These are phyloP conservation scores for Lactarius evosmus DNA, from an alignment of 768 basidiomycete genomes.

Conservation along the genomic window DNA sequence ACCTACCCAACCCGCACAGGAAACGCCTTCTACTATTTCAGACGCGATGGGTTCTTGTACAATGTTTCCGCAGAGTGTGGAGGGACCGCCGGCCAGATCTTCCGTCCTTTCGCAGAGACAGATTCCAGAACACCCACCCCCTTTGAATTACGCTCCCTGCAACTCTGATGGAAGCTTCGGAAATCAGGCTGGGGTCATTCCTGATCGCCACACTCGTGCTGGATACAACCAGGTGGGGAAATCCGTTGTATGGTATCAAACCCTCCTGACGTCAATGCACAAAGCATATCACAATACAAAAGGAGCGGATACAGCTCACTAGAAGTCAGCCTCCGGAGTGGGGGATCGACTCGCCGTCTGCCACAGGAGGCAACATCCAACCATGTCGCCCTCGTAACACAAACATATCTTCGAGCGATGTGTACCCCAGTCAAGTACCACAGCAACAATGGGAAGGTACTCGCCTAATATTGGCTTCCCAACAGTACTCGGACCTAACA, in stretches of 20 bases:
- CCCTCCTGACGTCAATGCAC: not conserved
- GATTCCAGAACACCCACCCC: not conserved
- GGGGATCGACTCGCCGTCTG: not conserved
- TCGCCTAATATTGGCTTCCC: not conserved
- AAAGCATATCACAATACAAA: not conserved
- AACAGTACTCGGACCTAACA: not conserved
- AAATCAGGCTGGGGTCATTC: not conserved
- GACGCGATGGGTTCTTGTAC: not conserved
- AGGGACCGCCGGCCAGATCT: not conserved
- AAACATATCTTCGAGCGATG: not conserved
- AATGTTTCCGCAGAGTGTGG: not conserved
- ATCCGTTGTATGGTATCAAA: not conserved
- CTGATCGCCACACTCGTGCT: too few relatives aligned
- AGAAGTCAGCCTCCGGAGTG: not conserved
- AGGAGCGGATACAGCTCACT: not conserved
- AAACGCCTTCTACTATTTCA: not conserved
- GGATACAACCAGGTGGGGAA: not conserved
- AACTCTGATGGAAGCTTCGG: not conserved
- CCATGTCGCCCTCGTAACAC: not conserved
- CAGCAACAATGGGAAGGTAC: not conserved
- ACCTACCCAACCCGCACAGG: not conserved
- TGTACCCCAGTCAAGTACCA: not conserved
- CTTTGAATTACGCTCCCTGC: not conserved
- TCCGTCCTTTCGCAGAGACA: not conserved
- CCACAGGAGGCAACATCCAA: not conserved